Evolutionary conservation across 108 stramenopile genomes (phyloP).

Genomic region (Schizochytrium sp.): DNA sequence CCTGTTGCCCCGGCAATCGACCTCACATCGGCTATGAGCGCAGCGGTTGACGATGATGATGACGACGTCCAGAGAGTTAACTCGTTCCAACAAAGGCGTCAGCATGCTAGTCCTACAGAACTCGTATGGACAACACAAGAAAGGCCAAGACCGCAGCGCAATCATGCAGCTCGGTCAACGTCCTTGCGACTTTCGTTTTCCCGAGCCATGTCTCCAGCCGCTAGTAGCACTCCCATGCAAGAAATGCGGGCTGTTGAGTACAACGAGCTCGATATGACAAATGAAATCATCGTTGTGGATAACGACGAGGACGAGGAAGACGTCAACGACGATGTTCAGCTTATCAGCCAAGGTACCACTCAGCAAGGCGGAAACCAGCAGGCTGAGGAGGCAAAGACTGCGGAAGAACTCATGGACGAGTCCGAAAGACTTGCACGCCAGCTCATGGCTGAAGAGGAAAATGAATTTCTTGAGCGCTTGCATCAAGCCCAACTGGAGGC

Average conservation of each 20-base stretch:
- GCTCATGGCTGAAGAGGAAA: slow-evolving; percentile 52
- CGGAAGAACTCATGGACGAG: slow-evolving; percentile 46
- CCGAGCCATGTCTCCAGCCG: neutral
- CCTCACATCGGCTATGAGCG: neutral
- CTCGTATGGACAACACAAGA: slow-evolving; percentile 14
- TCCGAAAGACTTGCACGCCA: slow-evolving; percentile 44
- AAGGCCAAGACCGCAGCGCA: neutral
- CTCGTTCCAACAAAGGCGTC: neutral
- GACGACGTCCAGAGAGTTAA: neutral
- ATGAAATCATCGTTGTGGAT: neutral
- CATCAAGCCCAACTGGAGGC: slow-evolving; percentile 30
- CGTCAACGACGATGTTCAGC: neutral
- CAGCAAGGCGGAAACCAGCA: neutral
- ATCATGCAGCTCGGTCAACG: neutral
- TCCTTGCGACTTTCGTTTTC: slow-evolving; percentile 27
- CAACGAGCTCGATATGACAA: neutral
- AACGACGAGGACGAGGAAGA: neutral
- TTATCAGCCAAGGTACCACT: neutral
- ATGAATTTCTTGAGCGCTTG: neutral
- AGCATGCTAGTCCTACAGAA: neutral
- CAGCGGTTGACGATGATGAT: neutral
- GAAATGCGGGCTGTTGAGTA: neutral
- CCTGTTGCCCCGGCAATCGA: neutral
- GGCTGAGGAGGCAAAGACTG: neutral
- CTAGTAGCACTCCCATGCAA: neutral